Percentiles rank a stretch among this genome's conserved stretches.
These are phyloP conservation scores for Quercus wislizeni DNA, from an alignment of 306 rosid species.

Conservation along the genomic window DNA sequence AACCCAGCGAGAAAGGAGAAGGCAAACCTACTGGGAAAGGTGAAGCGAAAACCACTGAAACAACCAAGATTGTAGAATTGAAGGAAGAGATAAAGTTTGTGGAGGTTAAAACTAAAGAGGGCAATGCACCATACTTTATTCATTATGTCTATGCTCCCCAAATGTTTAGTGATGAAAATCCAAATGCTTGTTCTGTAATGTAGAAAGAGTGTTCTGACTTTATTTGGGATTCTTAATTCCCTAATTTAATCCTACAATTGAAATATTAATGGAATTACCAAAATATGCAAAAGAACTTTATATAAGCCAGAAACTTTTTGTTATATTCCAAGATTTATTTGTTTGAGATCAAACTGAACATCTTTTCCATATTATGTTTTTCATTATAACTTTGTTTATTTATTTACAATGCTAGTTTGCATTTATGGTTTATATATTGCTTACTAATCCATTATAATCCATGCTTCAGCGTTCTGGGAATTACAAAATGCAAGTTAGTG, in stretches of 20 bases:
- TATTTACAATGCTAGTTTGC: too few relatives aligned
- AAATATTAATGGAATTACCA: neutral
- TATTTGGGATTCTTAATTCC: neutral
- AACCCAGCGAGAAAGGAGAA: neutral
- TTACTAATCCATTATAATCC: too few relatives aligned
- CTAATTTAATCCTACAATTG: neutral
- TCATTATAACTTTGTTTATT: too few relatives aligned
- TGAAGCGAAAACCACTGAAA: constrained; percentile 18
- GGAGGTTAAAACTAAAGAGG: constrained; percentile 45
- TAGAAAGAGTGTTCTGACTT: constrained; percentile 1
- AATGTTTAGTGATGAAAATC: constrained; percentile 80
- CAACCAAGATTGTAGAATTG: constrained; percentile 22
- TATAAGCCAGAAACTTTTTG: too few relatives aligned
- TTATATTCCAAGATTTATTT: too few relatives aligned
- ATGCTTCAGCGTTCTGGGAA: too few relatives aligned
- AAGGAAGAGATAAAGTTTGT: constrained; percentile 27
- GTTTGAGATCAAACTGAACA: too few relatives aligned
- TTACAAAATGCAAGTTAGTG: too few relatives aligned
- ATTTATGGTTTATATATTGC: too few relatives aligned
- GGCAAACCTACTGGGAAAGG: constrained; percentile 16
- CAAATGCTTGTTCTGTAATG: constrained; percentile 63
- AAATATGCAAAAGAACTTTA: neutral
- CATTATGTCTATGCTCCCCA: constrained; percentile 80
- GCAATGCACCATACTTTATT: constrained; percentile 59
- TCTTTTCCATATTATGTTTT: too few relatives aligned